Base-by-base conservation (phyloP, 2,329 filamentous ascomycete genomes). In the Nemania serpens region DNA sequence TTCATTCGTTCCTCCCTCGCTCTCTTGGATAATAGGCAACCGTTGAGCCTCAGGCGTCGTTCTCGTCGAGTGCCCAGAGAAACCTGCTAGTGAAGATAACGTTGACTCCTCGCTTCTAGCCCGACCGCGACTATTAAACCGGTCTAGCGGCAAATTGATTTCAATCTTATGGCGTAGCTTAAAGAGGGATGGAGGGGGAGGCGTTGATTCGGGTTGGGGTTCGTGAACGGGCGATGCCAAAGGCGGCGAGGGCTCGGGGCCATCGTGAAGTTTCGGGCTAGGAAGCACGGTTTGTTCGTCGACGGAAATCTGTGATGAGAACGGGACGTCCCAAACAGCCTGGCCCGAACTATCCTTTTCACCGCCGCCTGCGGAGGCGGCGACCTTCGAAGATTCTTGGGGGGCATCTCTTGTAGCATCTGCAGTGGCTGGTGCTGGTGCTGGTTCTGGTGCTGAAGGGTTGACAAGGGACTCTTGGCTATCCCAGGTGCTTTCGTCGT, bases 401-500 rank as follows among this genome's bases (percentile, higher is more conserved):
- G 25, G 4, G 39, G 57, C 34, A 36, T 59, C 52, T 10, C 51
- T 18, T n/a, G 18, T 18, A 12, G 36, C 10, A 36, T 56, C 55
- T 25, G 47, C 36, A 5, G 11, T 5, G 11, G 36, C 36, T 39
- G 36, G 15, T n/a, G 4, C 15, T 39, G 4, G 11, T 39, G 36
- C 36, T 39, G 11, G 11, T 15, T 37, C 25, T 9, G 63, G 58
- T 15, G 39, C 49, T 50, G 61, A 64, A 34, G 63, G 60, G 22
- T 64, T 59, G 48, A 66, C 58, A 45, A 69, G 66, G 13, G 68
- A 72, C 64, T 75, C 73, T 54, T 76, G 71, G 57, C 71, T 75
- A 62, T 77, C 75, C 67, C 76, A 71, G 3, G 61, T 63, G 56
- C 71, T 74, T 71, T 79, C 77, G 67, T 79, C 76, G 68, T 79